phyloP scores from a whole-genome alignment of 352 stramenopile species.

The Phytophthora rubi region DNA sequence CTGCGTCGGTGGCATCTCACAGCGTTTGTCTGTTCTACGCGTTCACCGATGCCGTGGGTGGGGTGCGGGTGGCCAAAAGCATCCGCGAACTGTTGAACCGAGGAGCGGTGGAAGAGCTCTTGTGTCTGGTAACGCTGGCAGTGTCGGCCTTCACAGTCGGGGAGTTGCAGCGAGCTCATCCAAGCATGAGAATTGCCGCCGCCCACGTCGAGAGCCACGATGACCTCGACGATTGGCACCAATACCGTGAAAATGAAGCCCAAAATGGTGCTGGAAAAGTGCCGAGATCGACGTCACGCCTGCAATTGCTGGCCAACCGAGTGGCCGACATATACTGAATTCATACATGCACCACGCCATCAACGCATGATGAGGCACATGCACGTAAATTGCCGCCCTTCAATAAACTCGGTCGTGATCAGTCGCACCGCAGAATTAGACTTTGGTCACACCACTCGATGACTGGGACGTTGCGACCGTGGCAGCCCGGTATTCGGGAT shows the following conservation, averaged over 20 bases:
- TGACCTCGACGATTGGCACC: slow-evolving; percentile 7
- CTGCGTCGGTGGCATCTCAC: slow-evolving; percentile 13
- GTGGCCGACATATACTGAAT: slow-evolving; percentile 21
- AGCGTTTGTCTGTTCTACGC: slow-evolving; percentile 34
- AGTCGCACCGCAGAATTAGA: background rate
- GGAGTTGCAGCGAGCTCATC: slow-evolving; percentile 31
- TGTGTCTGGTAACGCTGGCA: slow-evolving; percentile 33
- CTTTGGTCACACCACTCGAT: slow-evolving; percentile 11
- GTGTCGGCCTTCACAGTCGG: slow-evolving; percentile 23
- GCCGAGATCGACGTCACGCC: background rate
- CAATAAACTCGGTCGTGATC: slow-evolving; percentile 3
- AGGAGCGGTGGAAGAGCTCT: slow-evolving; percentile 24
- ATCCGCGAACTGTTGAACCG: slow-evolving; percentile 24
- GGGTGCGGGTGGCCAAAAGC: slow-evolving; percentile 19
- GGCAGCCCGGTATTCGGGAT: background rate
- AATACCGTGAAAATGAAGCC: slow-evolving; percentile 1
- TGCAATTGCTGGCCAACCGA: slow-evolving; percentile 18
- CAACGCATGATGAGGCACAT: background rate
- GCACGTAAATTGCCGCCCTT: slow-evolving; percentile 3
- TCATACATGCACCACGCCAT: background rate
- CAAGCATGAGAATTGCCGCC: slow-evolving; percentile 26
- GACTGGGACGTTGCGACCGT: slow-evolving; percentile 8
- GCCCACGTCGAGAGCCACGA: slow-evolving; percentile 26
- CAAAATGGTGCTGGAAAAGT: background rate
- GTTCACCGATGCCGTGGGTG: slow-evolving; percentile 14